Conservation (phyloP, 768 basidiomycete genomes). For the Tylopilus balloui region DNA sequence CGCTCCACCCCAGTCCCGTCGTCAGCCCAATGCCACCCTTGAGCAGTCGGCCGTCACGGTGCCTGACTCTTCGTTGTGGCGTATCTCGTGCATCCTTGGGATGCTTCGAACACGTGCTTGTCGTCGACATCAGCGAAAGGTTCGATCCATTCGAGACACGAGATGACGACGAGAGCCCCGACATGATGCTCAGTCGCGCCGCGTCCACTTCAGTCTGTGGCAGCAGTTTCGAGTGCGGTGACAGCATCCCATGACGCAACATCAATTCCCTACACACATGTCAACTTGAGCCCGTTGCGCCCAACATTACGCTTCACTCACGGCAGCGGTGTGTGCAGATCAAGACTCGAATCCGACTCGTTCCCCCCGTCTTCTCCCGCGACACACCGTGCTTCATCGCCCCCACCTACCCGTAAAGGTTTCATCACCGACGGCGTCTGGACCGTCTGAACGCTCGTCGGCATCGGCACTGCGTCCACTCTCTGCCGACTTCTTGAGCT, state of each 20-base stretch:
- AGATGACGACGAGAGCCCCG: slow-evolving; percentile 23
- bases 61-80: slow-evolving; percentile 48
- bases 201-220: slow-evolving; percentile 24
- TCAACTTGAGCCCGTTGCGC: background rate
- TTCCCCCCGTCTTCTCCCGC: slow-evolving; percentile 31
- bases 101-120: slow-evolving; percentile 26
- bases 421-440: background rate
- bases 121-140: slow-evolving; percentile 21
- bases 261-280: slow-evolving; percentile 48
- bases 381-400: background rate
- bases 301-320: slow-evolving; percentile 35
- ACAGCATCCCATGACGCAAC: slow-evolving; percentile 62
- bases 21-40: slow-evolving; percentile 64
- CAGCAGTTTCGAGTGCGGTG: slow-evolving; percentile 60
- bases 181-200: slow-evolving; percentile 26
- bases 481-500: slow-evolving; percentile 8
- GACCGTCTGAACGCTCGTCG: slow-evolving; percentile 4
- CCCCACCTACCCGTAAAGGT: background rate
- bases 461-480: slow-evolving; percentile 11
- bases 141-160: slow-evolving; percentile 25
- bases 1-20: slow-evolving; percentile 72
- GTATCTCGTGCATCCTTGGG: slow-evolving; percentile 57
- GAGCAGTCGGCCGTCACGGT: slow-evolving; percentile 56
- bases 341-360: slow-evolving; percentile 61
- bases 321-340: slow-evolving; percentile 67